phyloP scores from a whole-genome alignment of 257 asterid genomes.

The Petunia secreta region DNA sequence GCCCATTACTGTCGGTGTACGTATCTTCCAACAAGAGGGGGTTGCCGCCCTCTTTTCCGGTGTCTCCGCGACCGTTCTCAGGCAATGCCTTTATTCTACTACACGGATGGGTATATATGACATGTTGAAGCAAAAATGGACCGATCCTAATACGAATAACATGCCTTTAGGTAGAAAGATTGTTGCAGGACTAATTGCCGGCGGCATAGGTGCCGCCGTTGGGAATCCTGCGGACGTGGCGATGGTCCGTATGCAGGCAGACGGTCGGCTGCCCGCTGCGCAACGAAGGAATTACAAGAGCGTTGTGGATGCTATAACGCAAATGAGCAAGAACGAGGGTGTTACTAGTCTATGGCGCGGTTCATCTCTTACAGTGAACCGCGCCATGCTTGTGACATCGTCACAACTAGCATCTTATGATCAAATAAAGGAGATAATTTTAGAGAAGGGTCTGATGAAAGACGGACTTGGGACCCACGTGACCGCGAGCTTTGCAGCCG shows the following conservation, averaged over 20 bases:
- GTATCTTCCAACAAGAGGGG: conserved; percentile 73
- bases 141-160: conserved; percentile 59
- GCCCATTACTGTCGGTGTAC: conserved; percentile 61
- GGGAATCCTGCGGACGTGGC: conserved; percentile 96
- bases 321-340: conserved; percentile 72
- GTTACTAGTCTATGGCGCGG: conserved; percentile 90
- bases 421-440: conserved; percentile 66
- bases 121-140: conserved; percentile 65
- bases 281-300: conserved; percentile 82
- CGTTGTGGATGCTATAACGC: conserved; percentile 82
- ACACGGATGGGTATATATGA: conserved; percentile 93
- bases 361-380: conserved; percentile 81
- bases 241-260: conserved; percentile 98
- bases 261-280: conserved; percentile 72
- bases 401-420: conserved; percentile 90
- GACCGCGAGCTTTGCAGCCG: conserved; percentile 89
- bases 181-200: conserved; percentile 76
- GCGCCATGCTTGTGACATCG: conserved; percentile 91
- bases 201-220: conserved; percentile 84
- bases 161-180: conserved; percentile 64
- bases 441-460: conserved; percentile 55
- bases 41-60: conserved; percentile 76
- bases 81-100: conserved; percentile 84
- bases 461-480: conserved; percentile 92
- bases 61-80: conserved; percentile 92